Percentiles rank a stretch among this genome's conserved stretches.
phyloP scores from a whole-genome alignment of 176 grass and related monocot species.

The Ampelocalamus luodianensis region DNA sequence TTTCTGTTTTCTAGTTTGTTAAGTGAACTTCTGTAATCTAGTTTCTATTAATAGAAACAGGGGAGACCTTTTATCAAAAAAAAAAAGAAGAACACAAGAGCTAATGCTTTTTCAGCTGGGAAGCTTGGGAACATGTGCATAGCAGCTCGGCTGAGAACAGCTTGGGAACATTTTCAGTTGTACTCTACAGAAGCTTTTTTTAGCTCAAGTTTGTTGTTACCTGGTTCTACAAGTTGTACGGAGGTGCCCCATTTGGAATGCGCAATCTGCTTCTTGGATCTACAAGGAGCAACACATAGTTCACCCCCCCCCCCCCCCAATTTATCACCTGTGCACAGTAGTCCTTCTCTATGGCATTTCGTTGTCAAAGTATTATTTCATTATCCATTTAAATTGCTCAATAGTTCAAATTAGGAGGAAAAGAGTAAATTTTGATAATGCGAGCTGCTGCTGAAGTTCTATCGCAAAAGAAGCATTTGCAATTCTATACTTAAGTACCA shows the following conservation, averaged over 20 bases:
- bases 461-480: background rate
- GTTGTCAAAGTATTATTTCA: background rate
- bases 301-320: background rate
- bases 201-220: background rate
- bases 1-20: too few species aligned
- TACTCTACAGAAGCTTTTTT: background rate
- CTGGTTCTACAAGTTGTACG: conserved; percentile 23
- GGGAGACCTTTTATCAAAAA: too few species aligned
- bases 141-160: too few species aligned
- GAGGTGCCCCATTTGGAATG: background rate
- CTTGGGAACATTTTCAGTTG: too few species aligned
- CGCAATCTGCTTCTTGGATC: background rate
- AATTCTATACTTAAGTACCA: background rate
- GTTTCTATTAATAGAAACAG: too few species aligned
- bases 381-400: background rate
- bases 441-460: background rate
- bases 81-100: too few species aligned
- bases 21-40: too few species aligned
- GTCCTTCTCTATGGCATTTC: background rate
- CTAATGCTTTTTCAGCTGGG: too few species aligned
- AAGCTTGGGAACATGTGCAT: too few species aligned
- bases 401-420: background rate
- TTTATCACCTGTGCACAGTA: background rate
- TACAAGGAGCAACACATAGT: conserved; percentile 7
- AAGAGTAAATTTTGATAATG: background rate